Conservation (phyloP, 2,329 filamentous ascomycete species). For the Alternaria metachromatica region DNA sequence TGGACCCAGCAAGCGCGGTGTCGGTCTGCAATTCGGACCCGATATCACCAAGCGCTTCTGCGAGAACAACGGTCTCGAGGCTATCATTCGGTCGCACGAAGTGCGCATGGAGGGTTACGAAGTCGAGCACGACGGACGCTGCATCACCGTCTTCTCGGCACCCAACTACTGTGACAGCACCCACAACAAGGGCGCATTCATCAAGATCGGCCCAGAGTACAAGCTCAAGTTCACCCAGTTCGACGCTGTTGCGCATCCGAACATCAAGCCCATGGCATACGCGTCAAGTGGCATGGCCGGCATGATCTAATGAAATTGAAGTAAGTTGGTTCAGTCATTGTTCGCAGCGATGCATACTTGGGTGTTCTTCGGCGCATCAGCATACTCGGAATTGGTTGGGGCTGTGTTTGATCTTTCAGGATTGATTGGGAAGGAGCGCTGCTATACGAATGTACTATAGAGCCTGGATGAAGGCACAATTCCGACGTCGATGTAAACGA, state of each 20-base stretch:
- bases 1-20: conserved; percentile 93
- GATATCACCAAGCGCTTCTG: conserved; percentile 97
- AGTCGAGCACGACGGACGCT: conserved; percentile 92
- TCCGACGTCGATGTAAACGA: not conserved
- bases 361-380: conserved; percentile 47
- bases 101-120: conserved; percentile 99
- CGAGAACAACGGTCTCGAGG: conserved; percentile 91
- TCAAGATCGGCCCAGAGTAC: conserved; percentile 91
- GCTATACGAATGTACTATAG: conserved; percentile 19
- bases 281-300: conserved; percentile 81
- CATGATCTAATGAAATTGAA: conserved; percentile 64
- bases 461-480: not conserved
- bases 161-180: conserved; percentile 98
- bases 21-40: conserved; percentile 95
- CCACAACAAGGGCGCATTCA: conserved; percentile 97
- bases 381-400: conserved; percentile 31
- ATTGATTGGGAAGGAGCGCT: conserved; percentile 13
- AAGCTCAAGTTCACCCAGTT: conserved; percentile 94
- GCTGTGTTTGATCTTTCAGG: conserved; percentile 21
- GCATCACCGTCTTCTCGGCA: conserved; percentile 98
- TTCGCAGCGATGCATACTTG: conserved; percentile 43
- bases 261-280: conserved; percentile 94
- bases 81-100: conserved; percentile 96
- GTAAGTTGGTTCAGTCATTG: conserved; percentile 25
- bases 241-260: conserved; percentile 93